phyloP scores from a whole-genome alignment of 2,329 filamentous ascomycete genomes.

The Colletotrichum magnum region DNA sequence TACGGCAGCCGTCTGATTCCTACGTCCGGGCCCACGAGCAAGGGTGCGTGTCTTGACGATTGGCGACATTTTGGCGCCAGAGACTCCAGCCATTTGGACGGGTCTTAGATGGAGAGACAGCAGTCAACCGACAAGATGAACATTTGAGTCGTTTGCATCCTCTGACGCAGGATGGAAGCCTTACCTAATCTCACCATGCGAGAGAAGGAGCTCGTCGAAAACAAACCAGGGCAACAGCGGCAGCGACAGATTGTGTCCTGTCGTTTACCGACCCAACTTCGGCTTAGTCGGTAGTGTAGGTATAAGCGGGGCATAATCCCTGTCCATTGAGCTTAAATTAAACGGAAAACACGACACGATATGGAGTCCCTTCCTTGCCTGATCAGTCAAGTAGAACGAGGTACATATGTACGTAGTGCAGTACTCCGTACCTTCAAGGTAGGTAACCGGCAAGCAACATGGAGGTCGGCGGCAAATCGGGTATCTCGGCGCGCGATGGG shows the following conservation, averaged over 20 bases:
- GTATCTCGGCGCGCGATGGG: constrained; percentile 5
- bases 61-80: background rate
- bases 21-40: background rate
- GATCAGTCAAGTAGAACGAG: too few relatives aligned
- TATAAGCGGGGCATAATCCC: background rate
- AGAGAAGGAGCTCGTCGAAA: too few relatives aligned
- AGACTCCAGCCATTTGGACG: background rate
- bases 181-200: background rate
- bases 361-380: too few relatives aligned
- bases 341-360: constrained; percentile 17
- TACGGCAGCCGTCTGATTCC: background rate
- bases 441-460: background rate
- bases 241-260: background rate
- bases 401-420: too few relatives aligned
- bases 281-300: too few relatives aligned
- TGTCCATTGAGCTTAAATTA: constrained; percentile 28
- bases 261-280: background rate
- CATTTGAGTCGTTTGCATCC: too few relatives aligned
- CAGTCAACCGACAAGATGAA: background rate
- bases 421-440: too few relatives aligned
- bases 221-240: too few relatives aligned
- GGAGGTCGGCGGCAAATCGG: constrained; percentile 1
- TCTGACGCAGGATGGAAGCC: background rate
- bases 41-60: background rate
- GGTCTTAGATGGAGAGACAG: background rate